Evolutionary conservation across 2,329 filamentous ascomycete genomes (phyloP).

Genomic region (Aspergillus sp.): DNA sequence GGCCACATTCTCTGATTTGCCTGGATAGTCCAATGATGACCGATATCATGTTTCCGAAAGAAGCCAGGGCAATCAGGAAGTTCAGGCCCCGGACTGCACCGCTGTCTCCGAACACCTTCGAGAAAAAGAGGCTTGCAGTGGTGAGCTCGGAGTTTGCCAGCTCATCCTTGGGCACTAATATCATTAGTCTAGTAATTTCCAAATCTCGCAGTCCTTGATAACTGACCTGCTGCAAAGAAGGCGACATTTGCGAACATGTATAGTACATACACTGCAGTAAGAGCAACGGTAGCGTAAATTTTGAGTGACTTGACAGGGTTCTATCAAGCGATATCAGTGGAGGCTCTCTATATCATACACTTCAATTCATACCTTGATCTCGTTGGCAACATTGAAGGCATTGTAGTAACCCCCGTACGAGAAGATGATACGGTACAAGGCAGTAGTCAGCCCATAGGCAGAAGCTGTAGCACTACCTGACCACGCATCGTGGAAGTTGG

Average conservation of each 20-base stretch:
- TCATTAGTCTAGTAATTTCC: no score
- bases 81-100: conserved; percentile 55
- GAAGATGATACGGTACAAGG: conserved; percentile 60
- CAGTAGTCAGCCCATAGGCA: conserved; percentile 53
- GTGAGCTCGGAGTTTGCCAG: conserved; percentile 54
- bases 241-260: conserved; percentile 62
- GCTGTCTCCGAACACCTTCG: conserved; percentile 54
- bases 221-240: conserved; percentile 53
- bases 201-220: accelerated
- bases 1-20: conserved; percentile 60
- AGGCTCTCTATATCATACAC: not conserved
- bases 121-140: conserved; percentile 60
- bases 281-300: conserved; percentile 49
- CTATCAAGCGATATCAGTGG: conserved; percentile 23
- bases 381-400: conserved; percentile 62
- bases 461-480: conserved; percentile 46
- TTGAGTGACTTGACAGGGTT: conserved; percentile 59
- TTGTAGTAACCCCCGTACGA: conserved; percentile 60
- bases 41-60: conserved; percentile 60
- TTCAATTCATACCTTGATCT: conserved; percentile 48
- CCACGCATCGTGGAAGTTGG: conserved; percentile 59
- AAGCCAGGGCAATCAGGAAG: conserved; percentile 56
- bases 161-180: conserved; percentile 49
- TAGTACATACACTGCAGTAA: conserved; percentile 53
- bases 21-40: conserved; percentile 57